Evolutionary conservation across 169 alveolate genomes (phyloP).

Genomic region (Besnoitia besnoiti): DNA sequence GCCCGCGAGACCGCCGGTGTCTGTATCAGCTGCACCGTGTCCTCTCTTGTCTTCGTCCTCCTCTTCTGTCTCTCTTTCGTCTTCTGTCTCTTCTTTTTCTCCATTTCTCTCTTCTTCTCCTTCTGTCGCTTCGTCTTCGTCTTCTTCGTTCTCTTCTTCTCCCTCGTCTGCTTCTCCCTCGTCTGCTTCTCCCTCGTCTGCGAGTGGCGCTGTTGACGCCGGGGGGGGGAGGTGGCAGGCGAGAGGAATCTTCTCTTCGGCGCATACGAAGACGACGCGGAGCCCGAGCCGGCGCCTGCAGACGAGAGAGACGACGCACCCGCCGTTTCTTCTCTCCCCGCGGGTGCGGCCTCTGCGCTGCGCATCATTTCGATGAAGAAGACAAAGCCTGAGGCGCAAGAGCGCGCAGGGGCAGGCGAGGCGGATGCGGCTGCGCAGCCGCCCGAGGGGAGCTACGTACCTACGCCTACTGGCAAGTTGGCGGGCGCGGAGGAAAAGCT

Average conservation of each 20-base stretch:
- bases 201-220: neutral
- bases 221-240: neutral
- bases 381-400: neutral
- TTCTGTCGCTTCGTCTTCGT: neutral
- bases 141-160: too few relatives aligned
- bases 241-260: neutral
- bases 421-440: neutral
- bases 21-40: neutral
- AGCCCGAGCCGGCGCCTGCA: neutral
- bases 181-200: neutral
- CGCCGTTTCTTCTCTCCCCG: neutral
- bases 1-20: neutral
- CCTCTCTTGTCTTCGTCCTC: neutral
- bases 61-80: neutral
- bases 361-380: neutral
- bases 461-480: neutral
- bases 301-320: neutral
- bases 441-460: neutral
- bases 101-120: neutral
- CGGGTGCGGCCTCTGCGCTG: neutral
- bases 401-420: neutral
- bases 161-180: neutral
- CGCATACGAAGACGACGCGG: neutral
- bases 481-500: neutral
- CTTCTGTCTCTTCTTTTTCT: slow-evolving; percentile 5